Evolutionary conservation across 495 filamentous ascomycete species (phyloP), one percentile per base, ranked within the genome.

Genomic region (Aspergillus wentii): DNA sequence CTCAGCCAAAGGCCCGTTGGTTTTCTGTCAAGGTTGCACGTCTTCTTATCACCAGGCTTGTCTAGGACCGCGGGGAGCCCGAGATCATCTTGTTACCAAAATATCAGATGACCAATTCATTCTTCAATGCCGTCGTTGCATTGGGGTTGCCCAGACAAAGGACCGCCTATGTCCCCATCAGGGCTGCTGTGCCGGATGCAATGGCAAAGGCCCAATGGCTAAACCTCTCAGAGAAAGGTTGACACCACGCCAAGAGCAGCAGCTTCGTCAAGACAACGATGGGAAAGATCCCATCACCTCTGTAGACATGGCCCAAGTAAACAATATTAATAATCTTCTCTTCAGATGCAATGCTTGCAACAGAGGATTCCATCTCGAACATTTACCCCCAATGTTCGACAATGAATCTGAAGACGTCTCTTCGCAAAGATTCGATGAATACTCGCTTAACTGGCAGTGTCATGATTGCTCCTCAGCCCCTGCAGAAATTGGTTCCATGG

Each of bases 81-180:
- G 94, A 29, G 88, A 95, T 4, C 92, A 97, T 61, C 68, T 91
- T n/a, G 87, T 94, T 17, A 96, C 92, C n/a, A 97, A 95, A 57
- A 67, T 96, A 32, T 78, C 64, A 3, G 65, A 79, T 4, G 79
- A 82, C 10, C 66, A 83, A 11, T 96, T 92, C 48, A 80, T 97
- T 26, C 64, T 97, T 23, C 94, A 99, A 56, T 99, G 94, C 57
- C 80, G 78, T 40, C 84, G 82, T 28, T 99, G 94, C 51, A 66
- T 96, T 29, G 79, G 83, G 16, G 51, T 65, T 13, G 61, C 78
- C 23, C 67, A 69, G 35, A 74, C 75, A 34, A 91, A 86, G 48
- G 86, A 96, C 47, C 43, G 53, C 1, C 68, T 69, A 3, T 76
- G 75, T 3, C 90, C 94, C 0, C 69, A 81, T 42, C 74, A 85